Evolutionary conservation across 139 green algal species (phyloP).

Genomic region (Microglena sp.): DNA sequence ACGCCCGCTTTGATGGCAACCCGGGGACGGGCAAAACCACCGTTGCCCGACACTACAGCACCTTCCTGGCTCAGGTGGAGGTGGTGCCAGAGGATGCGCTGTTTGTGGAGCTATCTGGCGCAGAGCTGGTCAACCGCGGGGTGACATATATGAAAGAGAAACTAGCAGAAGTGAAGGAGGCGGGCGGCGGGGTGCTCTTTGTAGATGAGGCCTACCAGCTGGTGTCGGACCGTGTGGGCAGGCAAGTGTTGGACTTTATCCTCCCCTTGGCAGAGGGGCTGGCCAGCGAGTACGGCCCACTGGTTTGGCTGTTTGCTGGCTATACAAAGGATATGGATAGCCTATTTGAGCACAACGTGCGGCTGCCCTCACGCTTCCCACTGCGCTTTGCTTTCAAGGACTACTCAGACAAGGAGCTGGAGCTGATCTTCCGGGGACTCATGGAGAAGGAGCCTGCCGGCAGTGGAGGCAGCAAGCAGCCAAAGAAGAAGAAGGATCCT

Average conservation of each 20-base stretch:
- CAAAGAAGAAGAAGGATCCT: no score
- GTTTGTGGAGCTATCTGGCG: conserved; percentile 21
- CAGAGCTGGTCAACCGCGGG: no score
- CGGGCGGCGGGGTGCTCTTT: conserved; percentile 34
- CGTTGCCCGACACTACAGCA: conserved; percentile 21
- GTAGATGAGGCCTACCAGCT: conserved; percentile 48
- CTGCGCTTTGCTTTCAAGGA: not conserved
- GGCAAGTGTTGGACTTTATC: no score
- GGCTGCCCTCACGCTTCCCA: not conserved
- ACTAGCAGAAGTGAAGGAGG: no score
- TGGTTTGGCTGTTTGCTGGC: not conserved
- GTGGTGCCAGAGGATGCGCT: no score
- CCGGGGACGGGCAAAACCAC: conserved; percentile 48
- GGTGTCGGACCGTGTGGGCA: no score
- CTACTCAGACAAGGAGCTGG: conserved; percentile 2
- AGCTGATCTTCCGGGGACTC: not conserved
- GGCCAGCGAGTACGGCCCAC: no score
- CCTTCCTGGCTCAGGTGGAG: no score
- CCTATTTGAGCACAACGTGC: not conserved
- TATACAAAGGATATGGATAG: not conserved
- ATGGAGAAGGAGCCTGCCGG: not conserved
- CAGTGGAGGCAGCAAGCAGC: not conserved
- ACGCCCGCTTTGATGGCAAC: no score
- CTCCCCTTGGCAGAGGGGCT: no score
- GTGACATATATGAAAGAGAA: no score